Evolutionary conservation across 345 rosid species (phyloP).

Genomic region (Kernera saxatilis): DNA sequence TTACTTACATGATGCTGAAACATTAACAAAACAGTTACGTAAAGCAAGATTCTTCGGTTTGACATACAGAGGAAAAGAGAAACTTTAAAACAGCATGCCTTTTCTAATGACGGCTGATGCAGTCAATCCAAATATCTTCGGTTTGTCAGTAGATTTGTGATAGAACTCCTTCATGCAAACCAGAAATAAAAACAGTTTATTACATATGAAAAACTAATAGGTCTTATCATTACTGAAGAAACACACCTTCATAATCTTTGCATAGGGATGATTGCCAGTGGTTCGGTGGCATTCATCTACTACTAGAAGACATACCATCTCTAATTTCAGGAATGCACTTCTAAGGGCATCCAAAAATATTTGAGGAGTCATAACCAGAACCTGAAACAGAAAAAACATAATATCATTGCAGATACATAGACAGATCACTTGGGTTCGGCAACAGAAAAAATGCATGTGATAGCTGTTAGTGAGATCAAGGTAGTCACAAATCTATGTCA

Average conservation of each 20-base stretch:
- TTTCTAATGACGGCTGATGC: slow-evolving; percentile 53
- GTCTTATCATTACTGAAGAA: background rate
- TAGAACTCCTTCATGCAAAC: slow-evolving; percentile 65
- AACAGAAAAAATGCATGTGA: slow-evolving; percentile 3
- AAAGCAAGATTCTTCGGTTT: slow-evolving; percentile 7
- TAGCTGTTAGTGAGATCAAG: background rate
- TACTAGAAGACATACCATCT: slow-evolving; percentile 55
- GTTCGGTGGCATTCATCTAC: slow-evolving; percentile 90
- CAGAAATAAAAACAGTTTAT: background rate
- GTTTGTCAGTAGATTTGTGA: slow-evolving; percentile 50
- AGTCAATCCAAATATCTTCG: slow-evolving; percentile 87
- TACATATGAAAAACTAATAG: background rate
- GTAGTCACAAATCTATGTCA: background rate
- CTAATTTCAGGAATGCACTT: slow-evolving; percentile 54
- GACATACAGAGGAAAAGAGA: background rate
- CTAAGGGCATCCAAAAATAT: slow-evolving; percentile 72
- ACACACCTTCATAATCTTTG: slow-evolving; percentile 73
- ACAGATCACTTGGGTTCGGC: background rate
- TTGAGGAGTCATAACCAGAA: slow-evolving; percentile 92
- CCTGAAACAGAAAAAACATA: slow-evolving; percentile 37
- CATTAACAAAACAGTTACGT: slow-evolving; percentile 3
- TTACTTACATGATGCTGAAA: background rate
- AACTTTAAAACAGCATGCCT: slow-evolving; percentile 39
- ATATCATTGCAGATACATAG: background rate
- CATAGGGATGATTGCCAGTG: slow-evolving; percentile 74